Base-by-base conservation (phyloP, 2,329 filamentous ascomycete genomes). In the Onygena corvina region DNA sequence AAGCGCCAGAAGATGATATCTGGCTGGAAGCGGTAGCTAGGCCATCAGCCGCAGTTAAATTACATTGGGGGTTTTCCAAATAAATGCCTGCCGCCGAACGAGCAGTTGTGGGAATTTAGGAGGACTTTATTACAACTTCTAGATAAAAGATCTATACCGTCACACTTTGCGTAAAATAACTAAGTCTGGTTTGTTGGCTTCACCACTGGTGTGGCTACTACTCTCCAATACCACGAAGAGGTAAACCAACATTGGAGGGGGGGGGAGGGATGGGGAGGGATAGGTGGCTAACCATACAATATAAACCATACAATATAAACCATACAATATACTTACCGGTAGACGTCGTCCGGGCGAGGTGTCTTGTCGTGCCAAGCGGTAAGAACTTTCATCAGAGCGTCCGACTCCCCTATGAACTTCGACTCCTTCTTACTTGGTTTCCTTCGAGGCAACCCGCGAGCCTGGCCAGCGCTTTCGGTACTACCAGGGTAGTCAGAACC, bases 1-100 rank as follows among this genome's bases (percentile, higher is more conserved):
- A 69, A 69, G 54, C 64, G 67, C 18, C 60, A 68, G 50, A 70
- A 67, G 59, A 69, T 70, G 59, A 57, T 71, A 50, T 66, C 68
- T 44, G 60, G 60, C 52, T 64, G 68, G 66, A 68, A 67, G 53
- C 59, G 59, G 50, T 66, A 59, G 48, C 8, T 14, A 16, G 4
- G 29, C 18, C 14, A 12, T 25, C n/a, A n/a, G n/a, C n/a, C n/a
- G n/a, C n/a, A n/a, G n/a, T n/a, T n/a, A n/a, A n/a, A n/a, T n/a
- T n/a, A n/a, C n/a, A n/a, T n/a, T n/a, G n/a, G n/a, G n/a, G n/a
- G n/a, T n/a, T n/a, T n/a, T n/a, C n/a, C n/a, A n/a, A n/a, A n/a
- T n/a, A n/a, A n/a, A n/a, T n/a, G n/a, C n/a, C n/a, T n/a, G n/a
- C n/a, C n/a, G n/a, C n/a, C n/a, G n/a, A n/a, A n/a, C n/a, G n/a